These are phyloP conservation scores for Pouteria campechiana DNA, from an alignment of 179 eudicot species.

Conservation along the genomic window DNA sequence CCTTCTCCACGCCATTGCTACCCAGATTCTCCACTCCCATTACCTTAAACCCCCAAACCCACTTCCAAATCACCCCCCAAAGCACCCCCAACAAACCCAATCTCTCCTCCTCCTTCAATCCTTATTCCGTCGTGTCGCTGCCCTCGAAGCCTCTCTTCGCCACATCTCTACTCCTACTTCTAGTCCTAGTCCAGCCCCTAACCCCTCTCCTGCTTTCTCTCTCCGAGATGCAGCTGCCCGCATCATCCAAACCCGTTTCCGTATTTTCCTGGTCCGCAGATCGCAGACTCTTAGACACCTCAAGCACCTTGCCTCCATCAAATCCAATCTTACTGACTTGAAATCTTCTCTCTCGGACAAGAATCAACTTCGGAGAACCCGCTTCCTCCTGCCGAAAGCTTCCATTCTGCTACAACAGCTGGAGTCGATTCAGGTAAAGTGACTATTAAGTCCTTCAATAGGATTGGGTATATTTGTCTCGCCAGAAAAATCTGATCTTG, in stretches of 20 bases:
- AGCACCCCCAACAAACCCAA: conserved; percentile 1
- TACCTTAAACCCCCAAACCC: conserved; percentile 7
- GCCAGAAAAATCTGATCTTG: background rate
- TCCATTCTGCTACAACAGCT: conserved; percentile 40
- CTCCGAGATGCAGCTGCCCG: conserved; percentile 70
- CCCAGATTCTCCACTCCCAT: conserved; percentile 16
- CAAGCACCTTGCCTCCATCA: conserved; percentile 55
- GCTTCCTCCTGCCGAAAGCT: conserved; percentile 35
- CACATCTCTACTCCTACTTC: conserved; percentile 6
- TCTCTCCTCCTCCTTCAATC: conserved; percentile 34
- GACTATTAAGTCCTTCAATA: background rate
- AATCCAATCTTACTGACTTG: conserved; percentile 39
- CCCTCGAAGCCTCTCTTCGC: conserved; percentile 60
- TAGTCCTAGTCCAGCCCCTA: conserved; percentile 9
- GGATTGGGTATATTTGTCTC: background rate
- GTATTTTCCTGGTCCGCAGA: conserved; percentile 66
- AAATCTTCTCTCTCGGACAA: conserved; percentile 27
- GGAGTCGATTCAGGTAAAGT: conserved; percentile 62
- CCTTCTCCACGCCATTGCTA: conserved; percentile 12
- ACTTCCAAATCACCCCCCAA: background rate
- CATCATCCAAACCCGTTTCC: conserved; percentile 69
- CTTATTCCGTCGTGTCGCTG: conserved; percentile 55
- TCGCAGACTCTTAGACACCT: conserved; percentile 65
- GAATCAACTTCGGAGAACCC: too few species aligned
- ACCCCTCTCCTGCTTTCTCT: conserved; percentile 9